phyloP scores from a whole-genome alignment of 75 land plant species.

The Sequoiadendron giganteum region DNA sequence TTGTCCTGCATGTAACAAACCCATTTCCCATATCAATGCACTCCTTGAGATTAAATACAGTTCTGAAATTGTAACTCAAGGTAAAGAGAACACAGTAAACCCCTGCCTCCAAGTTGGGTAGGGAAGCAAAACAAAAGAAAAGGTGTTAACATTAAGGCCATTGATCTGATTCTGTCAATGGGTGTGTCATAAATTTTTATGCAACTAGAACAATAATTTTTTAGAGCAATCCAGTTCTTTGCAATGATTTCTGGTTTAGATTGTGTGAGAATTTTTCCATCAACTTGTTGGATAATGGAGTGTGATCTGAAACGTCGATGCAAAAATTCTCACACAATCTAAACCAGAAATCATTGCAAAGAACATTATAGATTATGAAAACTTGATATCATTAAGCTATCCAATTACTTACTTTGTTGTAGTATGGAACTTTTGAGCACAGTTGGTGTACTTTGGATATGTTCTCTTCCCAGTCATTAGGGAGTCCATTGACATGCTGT shows the following conservation, averaged over 20 bases:
- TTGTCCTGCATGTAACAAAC: conserved; percentile 23
- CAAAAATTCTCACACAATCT: too few species aligned
- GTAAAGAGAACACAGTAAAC: not conserved
- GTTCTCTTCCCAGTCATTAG: conserved; percentile 63
- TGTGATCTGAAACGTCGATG: too few species aligned
- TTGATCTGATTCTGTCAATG: not conserved
- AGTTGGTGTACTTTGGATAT: conserved; percentile 48
- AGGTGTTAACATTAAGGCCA: not conserved
- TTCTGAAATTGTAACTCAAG: not conserved
- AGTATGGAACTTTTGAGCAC: conserved; percentile 56
- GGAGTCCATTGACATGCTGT: conserved; percentile 55
- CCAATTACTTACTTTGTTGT: conserved; percentile 44
- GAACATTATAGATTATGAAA: too few species aligned
- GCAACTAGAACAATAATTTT: not conserved
- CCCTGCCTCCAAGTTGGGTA: not conserved
- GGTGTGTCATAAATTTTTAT: not conserved
- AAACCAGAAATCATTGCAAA: too few species aligned
- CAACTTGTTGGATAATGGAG: too few species aligned
- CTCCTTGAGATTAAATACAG: not conserved
- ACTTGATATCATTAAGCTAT: too few species aligned
- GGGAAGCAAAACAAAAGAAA: not conserved
- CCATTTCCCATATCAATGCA: not conserved
- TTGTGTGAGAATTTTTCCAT: too few species aligned
- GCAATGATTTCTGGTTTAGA: too few species aligned
- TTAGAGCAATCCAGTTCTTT: not conserved